Evolutionary conservation across 2,329 filamentous ascomycete genomes (phyloP), one percentile per base, ranked within the genome.

Genomic region (Colletotrichum sp.): DNA sequence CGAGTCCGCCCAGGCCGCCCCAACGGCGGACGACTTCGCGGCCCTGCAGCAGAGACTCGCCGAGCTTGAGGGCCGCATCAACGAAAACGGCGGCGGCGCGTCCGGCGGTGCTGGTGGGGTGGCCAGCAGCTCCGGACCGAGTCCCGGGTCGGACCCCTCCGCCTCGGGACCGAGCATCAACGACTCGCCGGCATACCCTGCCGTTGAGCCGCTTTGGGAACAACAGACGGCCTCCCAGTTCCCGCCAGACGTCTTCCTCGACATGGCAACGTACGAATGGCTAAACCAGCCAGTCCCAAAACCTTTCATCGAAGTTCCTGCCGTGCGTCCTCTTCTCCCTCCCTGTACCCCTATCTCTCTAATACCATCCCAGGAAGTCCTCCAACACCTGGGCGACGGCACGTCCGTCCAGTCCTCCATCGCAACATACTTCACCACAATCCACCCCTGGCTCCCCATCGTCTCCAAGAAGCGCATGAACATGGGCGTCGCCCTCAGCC

Each of bases 371-470:
- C n/a, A 85, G 82, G 84, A 86, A 70, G 83, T 86, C 43, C 80
- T 85, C 8, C 81, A 85, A 61, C 80, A 84, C 13, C 80, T 89
- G 3, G 86, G 85, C 63, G 82, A 83, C 67, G 83, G 80, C 21
- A 75, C 80, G 2, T 80, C 83, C 24, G 79, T 88, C 18, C 83
- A 86, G 74, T 81, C 81, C 16, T 81, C 84, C 57, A 80, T 86
- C 15, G 80, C 80, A 16, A 79, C 84, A 34, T 90, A 87, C 78
- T 89, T 89, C 72, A 76, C 76, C 26, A 86, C 85, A 6, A 79
- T 88, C 18, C 87, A 90, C 75, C 81, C 81, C 32, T 89, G 87
- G 85, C 84, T 89, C 76, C 87, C 88, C 8, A 86, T 90, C 64
- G 79, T 89, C 34, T 88, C 86, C 18, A 85, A 84, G 77, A 89